Percentiles rank a stretch among this genome's conserved stretches.
Conservation (phyloP, 2,329 filamentous ascomycete genomes). For the Eurotiales sp. region DNA sequence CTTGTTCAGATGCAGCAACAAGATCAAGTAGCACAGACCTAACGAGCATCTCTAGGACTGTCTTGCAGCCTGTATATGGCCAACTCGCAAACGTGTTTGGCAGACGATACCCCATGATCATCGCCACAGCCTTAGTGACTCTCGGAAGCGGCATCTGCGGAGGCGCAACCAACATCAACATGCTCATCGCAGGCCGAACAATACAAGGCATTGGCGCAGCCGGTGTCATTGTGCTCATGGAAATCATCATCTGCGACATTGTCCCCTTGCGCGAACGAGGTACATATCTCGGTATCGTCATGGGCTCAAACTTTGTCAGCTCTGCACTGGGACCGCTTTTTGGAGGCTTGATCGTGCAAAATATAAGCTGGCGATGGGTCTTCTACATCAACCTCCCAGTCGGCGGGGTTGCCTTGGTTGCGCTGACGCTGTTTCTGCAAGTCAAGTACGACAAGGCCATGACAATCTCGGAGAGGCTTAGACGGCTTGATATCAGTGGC, state of each 20-base stretch:
- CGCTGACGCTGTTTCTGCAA: constrained; percentile 31
- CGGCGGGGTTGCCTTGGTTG: constrained; percentile 13
- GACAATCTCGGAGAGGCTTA: constrained; percentile 33
- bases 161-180: constrained; percentile 39
- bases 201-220: constrained; percentile 53
- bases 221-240: constrained; percentile 39
- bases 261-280: constrained; percentile 37
- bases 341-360: constrained; percentile 24
- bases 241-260: constrained; percentile 46
- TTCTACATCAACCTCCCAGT: constrained; percentile 14
- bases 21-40: no score
- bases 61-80: constrained; percentile 49
- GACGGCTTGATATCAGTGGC: constrained; percentile 42
- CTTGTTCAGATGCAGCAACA: no score
- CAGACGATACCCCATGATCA: constrained; percentile 41
- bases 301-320: constrained; percentile 31
- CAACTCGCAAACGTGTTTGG: constrained; percentile 54
- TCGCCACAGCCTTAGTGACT: constrained; percentile 44
- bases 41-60: no score
- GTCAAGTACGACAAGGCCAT: constrained; percentile 30
- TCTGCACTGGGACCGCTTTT: constrained; percentile 46
- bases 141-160: constrained; percentile 54
- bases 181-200: constrained; percentile 54
- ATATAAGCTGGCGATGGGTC: constrained; percentile 28
- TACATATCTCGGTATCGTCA: constrained; percentile 24